phyloP scores from a whole-genome alignment of 2,329 filamentous ascomycete genomes.

The Phoma herbarum region DNA sequence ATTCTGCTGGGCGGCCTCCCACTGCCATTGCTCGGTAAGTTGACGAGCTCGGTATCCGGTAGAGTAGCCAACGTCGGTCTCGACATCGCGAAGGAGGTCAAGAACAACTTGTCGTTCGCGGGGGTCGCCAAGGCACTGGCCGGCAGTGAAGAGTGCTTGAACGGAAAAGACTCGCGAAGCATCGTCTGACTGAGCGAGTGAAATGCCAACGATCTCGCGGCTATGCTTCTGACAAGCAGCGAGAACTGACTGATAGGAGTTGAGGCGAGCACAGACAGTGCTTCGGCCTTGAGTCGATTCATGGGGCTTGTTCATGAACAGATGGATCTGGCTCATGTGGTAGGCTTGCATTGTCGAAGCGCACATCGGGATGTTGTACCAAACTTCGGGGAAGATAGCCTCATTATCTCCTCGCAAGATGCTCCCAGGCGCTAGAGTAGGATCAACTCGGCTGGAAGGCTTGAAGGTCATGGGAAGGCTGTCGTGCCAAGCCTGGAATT shows the following conservation, averaged over 20 bases:
- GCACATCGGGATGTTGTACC: slow-evolving; percentile 71
- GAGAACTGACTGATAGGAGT: slow-evolving; percentile 65
- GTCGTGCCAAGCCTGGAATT: slow-evolving; percentile 67
- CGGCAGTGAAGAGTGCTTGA: slow-evolving; percentile 69
- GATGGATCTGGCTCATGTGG: slow-evolving; percentile 69
- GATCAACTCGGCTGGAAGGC: slow-evolving; percentile 62
- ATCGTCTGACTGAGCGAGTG: slow-evolving; percentile 63
- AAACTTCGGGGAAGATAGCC: slow-evolving; percentile 63
- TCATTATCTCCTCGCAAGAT: slow-evolving; percentile 43
- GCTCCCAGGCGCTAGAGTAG: slow-evolving; percentile 36
- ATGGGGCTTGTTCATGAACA: slow-evolving; percentile 68
- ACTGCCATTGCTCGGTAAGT: slow-evolving; percentile 59
- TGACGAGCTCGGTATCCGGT: slow-evolving; percentile 68
- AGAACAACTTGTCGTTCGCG: slow-evolving; percentile 65
- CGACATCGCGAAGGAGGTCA: slow-evolving; percentile 65
- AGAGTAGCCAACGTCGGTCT: slow-evolving; percentile 70
- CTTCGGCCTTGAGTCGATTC: slow-evolving; percentile 63
- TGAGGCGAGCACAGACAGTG: slow-evolving; percentile 63
- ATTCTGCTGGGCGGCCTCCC: slow-evolving; percentile 42
- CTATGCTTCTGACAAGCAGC: slow-evolving; percentile 65
- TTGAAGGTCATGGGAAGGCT: slow-evolving; percentile 68
- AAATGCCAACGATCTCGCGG: slow-evolving; percentile 69
- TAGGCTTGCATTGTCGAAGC: slow-evolving; percentile 72
- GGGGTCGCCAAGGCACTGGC: slow-evolving; percentile 65
- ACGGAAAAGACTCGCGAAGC: slow-evolving; percentile 66